Percentiles rank a stretch among this genome's conserved stretches.
Conservation (phyloP, 371 early-diverging fungal species). For the Choanephora cucurbitarum region DNA sequence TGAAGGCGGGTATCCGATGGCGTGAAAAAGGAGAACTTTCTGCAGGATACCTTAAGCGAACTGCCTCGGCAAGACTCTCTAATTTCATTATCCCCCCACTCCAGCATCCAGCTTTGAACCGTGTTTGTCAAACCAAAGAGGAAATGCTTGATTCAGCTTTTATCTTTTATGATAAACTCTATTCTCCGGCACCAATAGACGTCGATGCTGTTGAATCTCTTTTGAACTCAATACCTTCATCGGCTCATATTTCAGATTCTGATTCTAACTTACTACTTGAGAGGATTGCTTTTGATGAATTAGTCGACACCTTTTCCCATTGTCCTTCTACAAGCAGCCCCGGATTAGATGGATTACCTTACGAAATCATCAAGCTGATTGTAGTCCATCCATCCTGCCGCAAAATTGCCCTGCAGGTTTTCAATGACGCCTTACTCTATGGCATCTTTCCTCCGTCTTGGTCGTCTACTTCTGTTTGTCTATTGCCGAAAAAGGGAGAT, state of each 20-base stretch:
- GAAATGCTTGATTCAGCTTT: conserved; percentile 8
- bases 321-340: conserved; percentile 12
- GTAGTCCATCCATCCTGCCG: too few species aligned
- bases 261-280: not conserved
- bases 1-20: conserved; percentile 3
- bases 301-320: not conserved
- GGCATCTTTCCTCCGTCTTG: conserved; percentile 24
- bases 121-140: not conserved
- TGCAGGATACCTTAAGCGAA: conserved; percentile 3
- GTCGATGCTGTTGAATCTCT: not conserved
- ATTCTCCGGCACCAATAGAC: conserved; percentile 11
- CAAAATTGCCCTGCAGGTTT: conserved; percentile 4
- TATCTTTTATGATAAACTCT: conserved; percentile 10
- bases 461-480: conserved; percentile 29
- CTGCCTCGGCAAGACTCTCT: not conserved
- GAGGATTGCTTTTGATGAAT: not conserved
- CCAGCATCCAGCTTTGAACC: not conserved
- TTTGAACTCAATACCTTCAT: not conserved
- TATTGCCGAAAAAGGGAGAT: too few species aligned
- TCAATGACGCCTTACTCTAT: conserved; percentile 23
- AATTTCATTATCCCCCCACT: not conserved
- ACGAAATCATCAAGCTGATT: conserved; percentile 13
- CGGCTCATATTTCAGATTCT: not conserved
- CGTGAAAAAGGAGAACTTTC: conserved; percentile 10
- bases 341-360: conserved; percentile 30